Base-by-base conservation (phyloP, 139 green algal genomes). In the Deuterostichococcus epilithicus region DNA sequence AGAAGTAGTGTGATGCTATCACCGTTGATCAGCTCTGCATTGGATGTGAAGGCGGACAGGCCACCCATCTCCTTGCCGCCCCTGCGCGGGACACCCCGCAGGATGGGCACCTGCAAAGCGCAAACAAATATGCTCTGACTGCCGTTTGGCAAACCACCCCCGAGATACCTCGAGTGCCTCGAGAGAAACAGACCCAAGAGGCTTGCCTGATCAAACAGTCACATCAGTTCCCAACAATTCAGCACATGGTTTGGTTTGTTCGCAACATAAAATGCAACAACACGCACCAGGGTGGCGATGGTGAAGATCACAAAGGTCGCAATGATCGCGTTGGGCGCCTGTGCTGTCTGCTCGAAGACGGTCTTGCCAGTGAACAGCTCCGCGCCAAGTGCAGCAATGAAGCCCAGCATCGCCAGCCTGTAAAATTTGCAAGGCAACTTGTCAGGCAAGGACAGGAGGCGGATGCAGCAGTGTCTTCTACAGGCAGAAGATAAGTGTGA, bases 391-490 rank as follows among this genome's bases (percentile, higher is more conserved):
- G 86, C 88, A 23, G 88, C 83, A 0, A 92, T 63, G 33, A 94
- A 86, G 45, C 87, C 90, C 0, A 93, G 79, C 86, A 91, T 92
- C 6, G 86, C 83, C 32, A 92, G 81, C 28, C 86, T 73, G 74
- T 22, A 72, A 63, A 3, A 28, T 13, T 63, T 23, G 52, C 18
- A 63, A 63, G 52, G n/a, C n/a, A n/a, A n/a, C n/a, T n/a, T n/a
- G n/a, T n/a, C n/a, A n/a, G n/a, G n/a, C n/a, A n/a, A n/a, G n/a
- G n/a, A n/a, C n/a, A n/a, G n/a, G n/a, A n/a, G n/a, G n/a, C n/a
- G n/a, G n/a, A n/a, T n/a, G n/a, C n/a, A n/a, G n/a, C n/a, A n/a
- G n/a, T n/a, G n/a, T n/a, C n/a, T n/a, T n/a, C n/a, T n/a, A n/a
- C n/a, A n/a, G n/a, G n/a, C n/a, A n/a, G n/a, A n/a, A n/a, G n/a